These are phyloP conservation scores for Suhomyces maxii DNA, from an alignment of 1,139 yeast species.

Conservation along the genomic window DNA sequence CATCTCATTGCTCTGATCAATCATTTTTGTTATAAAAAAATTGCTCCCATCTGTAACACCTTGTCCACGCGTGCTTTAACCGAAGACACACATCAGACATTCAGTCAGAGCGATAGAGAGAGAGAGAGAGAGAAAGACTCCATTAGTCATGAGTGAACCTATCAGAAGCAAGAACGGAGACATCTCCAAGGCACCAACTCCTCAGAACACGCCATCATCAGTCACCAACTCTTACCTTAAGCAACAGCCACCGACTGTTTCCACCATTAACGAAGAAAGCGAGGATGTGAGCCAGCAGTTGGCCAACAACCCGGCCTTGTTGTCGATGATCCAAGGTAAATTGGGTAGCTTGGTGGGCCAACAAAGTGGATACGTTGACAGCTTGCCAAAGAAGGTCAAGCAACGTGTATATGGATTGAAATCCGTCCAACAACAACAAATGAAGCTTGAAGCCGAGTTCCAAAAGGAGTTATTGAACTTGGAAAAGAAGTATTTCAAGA, in stretches of 20 bases:
- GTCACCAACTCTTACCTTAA: slow-evolving; percentile 75
- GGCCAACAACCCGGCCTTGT: slow-evolving; percentile 72
- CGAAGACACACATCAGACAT: no score
- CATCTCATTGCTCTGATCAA: neutral
- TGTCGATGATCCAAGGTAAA: slow-evolving; percentile 89
- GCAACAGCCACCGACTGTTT: slow-evolving; percentile 69
- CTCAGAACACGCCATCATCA: slow-evolving; percentile 97
- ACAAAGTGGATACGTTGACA: slow-evolving; percentile 81
- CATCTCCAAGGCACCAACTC: slow-evolving; percentile 94
- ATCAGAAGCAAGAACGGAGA: slow-evolving; percentile 69
- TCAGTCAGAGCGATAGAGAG: no score
- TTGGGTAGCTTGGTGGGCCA: slow-evolving; percentile 82
- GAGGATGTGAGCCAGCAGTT: slow-evolving; percentile 45
- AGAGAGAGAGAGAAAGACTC: neutral
- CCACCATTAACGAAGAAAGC: slow-evolving; percentile 75
- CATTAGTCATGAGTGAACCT: slow-evolving; percentile 58
- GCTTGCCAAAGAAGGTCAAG: slow-evolving; percentile 73
- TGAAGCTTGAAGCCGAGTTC: slow-evolving; percentile 84
- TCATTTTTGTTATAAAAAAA: no score
- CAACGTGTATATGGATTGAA: slow-evolving; percentile 81
- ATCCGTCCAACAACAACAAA: slow-evolving; percentile 79
- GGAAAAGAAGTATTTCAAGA: slow-evolving; percentile 75
- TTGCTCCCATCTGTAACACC: no score
- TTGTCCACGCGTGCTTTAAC: no score
- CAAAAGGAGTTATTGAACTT: slow-evolving; percentile 85